phyloP scores from a whole-genome alignment of 371 early-diverging fungal species.

The Actinomucor elegans region DNA sequence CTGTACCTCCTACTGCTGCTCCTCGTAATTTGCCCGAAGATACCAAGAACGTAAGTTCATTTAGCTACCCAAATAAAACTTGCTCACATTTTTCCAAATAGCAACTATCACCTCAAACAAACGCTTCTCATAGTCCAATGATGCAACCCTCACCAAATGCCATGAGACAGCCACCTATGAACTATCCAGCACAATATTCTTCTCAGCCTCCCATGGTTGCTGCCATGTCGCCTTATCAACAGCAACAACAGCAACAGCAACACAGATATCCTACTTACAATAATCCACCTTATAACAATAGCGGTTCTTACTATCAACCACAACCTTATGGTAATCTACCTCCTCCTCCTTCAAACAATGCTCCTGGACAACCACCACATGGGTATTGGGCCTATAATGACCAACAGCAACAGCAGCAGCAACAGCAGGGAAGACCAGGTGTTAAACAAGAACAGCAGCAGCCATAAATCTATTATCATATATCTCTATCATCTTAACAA shows the following conservation, averaged over 20 bases:
- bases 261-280: conserved; percentile 9
- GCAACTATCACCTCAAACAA: conserved; percentile 12
- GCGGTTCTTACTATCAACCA: background rate
- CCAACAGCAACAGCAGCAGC: conserved; percentile 5
- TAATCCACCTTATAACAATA: background rate
- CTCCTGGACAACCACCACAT: background rate
- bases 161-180: conserved; percentile 3
- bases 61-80: background rate
- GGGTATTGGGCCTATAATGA: conserved; percentile 6
- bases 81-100: background rate
- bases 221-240: background rate
- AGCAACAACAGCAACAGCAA: background rate
- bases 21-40: background rate
- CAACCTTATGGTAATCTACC: background rate
- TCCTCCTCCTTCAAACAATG: background rate
- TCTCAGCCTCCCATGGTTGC: background rate
- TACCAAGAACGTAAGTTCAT: background rate
- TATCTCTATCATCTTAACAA: too few relatives aligned
- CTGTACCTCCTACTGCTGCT: background rate
- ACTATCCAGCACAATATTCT: background rate
- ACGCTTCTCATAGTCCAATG: conserved; percentile 9
- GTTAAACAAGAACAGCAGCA: conserved; percentile 3
- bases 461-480: too few relatives aligned
- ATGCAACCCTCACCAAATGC: conserved; percentile 6
- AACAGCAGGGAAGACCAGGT: background rate